phyloP scores from a whole-genome alignment of 805 yeast species.

The Ogataea corticis region DNA sequence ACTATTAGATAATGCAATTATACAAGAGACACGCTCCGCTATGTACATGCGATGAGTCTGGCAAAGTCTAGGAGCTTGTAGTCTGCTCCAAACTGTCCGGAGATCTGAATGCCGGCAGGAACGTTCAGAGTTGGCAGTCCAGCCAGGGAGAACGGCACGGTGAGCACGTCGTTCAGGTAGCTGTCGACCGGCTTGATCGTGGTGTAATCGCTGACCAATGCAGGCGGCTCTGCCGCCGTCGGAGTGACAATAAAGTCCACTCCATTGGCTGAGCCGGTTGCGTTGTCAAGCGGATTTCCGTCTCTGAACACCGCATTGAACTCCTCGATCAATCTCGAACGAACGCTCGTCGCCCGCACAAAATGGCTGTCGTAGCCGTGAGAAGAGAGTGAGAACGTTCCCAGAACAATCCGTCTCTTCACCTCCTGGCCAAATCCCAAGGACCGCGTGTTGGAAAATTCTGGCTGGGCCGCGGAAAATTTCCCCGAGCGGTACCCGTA shows the following conservation, averaged over 20 bases:
- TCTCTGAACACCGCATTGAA: constrained; percentile 62
- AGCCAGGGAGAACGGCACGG: constrained; percentile 89
- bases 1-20: constrained; percentile 9
- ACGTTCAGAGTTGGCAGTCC: constrained; percentile 85
- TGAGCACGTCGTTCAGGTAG: constrained; percentile 79
- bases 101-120: constrained; percentile 79
- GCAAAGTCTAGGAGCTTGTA: constrained; percentile 48
- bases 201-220: constrained; percentile 27
- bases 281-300: constrained; percentile 41
- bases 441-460: constrained; percentile 57
- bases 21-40: neutral
- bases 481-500: constrained; percentile 60
- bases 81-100: constrained; percentile 89
- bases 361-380: constrained; percentile 73
- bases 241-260: no score
- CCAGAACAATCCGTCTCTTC: constrained; percentile 76
- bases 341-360: constrained; percentile 67
- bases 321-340: constrained; percentile 61
- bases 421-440: constrained; percentile 80
- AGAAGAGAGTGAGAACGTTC: constrained; percentile 82
- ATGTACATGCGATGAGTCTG: constrained; percentile 10
- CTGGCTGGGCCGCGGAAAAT: constrained; percentile 33
- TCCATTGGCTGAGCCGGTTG: no score
- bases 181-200: constrained; percentile 48
- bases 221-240: constrained; percentile 61